phyloP scores from a whole-genome alignment of 1,139 yeast species.

The Taiozyma sp. region DNA sequence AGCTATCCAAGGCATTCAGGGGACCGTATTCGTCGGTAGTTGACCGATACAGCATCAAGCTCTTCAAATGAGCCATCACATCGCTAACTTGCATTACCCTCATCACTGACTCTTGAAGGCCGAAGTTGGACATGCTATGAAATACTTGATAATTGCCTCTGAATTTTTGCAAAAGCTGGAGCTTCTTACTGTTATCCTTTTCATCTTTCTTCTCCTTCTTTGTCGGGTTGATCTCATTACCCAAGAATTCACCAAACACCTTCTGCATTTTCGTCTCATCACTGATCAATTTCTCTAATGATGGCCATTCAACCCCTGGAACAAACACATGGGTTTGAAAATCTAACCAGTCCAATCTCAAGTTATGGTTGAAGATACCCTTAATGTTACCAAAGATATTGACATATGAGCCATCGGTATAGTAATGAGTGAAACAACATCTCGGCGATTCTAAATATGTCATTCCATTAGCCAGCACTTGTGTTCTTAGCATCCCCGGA shows the following conservation, averaged over 20 bases:
- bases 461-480: conserved; percentile 60
- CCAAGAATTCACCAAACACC: conserved; percentile 7
- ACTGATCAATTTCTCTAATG: conserved; percentile 27
- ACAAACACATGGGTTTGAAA: conserved; percentile 42
- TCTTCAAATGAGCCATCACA: conserved; percentile 64
- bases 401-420: conserved; percentile 67
- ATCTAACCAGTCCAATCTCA: conserved; percentile 71
- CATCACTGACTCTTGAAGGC: conserved; percentile 61
- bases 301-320: conserved; percentile 41
- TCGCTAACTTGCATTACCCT: conserved; percentile 70
- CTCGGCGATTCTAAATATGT: conserved; percentile 58
- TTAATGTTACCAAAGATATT: conserved; percentile 53
- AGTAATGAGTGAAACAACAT: conserved; percentile 48
- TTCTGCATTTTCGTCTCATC: conserved; percentile 21
- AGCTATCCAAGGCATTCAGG: conserved; percentile 49
- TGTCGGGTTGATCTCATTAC: conserved; percentile 3
- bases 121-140: conserved; percentile 43
- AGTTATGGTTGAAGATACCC: conserved; percentile 52
- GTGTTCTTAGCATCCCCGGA: conserved; percentile 62
- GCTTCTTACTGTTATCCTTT: conserved; percentile 24
- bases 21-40: conserved; percentile 46
- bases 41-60: conserved; percentile 54
- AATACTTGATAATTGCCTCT: conserved; percentile 34
- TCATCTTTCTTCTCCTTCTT: conserved; percentile 29
- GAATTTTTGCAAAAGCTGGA: conserved; percentile 25